Conservation (phyloP, 2,329 filamentous ascomycete species). For the Orbilia blumenaviensis region DNA sequence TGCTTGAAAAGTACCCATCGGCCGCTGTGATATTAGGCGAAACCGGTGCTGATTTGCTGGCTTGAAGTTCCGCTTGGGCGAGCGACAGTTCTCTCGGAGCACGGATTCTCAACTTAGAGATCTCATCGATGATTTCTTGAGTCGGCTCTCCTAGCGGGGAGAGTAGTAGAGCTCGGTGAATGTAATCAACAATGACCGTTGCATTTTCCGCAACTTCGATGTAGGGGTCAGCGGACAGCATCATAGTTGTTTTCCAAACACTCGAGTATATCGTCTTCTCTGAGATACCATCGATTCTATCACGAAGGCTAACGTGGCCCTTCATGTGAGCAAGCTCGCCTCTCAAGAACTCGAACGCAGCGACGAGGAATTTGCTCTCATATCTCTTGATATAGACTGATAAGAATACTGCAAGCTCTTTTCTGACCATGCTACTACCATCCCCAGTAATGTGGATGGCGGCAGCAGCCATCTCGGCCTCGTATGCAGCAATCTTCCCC, state of each 20-base stretch:
- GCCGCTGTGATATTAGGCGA: slow-evolving; percentile 65
- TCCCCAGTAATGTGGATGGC: slow-evolving; percentile 92
- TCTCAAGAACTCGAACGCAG: slow-evolving; percentile 74
- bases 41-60: slow-evolving; percentile 61
- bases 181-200: slow-evolving; percentile 82
- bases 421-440: slow-evolving; percentile 91
- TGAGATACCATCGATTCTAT: slow-evolving; percentile 69
- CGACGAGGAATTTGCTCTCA: slow-evolving; percentile 89
- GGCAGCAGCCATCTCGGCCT: slow-evolving; percentile 88
- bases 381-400: slow-evolving; percentile 91
- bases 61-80: slow-evolving; percentile 59
- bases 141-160: slow-evolving; percentile 78
- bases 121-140: slow-evolving; percentile 77
- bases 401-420: slow-evolving; percentile 91
- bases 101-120: slow-evolving; percentile 65
- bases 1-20: slow-evolving; percentile 70
- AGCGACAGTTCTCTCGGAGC: slow-evolving; percentile 55
- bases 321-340: slow-evolving; percentile 55
- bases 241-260: slow-evolving; percentile 91
- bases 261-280: slow-evolving; percentile 91
- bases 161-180: slow-evolving; percentile 79
- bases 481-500: slow-evolving; percentile 71
- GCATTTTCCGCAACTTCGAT: slow-evolving; percentile 90
- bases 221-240: slow-evolving; percentile 91
- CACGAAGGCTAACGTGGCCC: slow-evolving; percentile 58